Evolutionary conservation across 148 eudicot genomes (phyloP), one percentile per base, ranked within the genome.

Genomic region (Silene latifolia): DNA sequence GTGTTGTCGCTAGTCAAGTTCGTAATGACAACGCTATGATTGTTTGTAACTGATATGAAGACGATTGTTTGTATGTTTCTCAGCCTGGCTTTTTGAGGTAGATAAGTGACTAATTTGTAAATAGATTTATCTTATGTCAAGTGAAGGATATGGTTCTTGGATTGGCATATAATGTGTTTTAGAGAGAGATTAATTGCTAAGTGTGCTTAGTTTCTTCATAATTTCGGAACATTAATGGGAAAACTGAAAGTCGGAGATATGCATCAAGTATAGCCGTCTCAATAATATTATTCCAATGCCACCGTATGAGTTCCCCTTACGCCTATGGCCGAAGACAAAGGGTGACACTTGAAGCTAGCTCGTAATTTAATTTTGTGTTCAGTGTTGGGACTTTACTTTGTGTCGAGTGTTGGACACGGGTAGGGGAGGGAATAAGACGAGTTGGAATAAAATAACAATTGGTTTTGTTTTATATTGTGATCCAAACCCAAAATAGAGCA

Each of bases 1-100:
- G 56, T 15, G 63, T 14, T 8, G 17, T 80, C 58, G 63, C 42
- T 29, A 23, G 64, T 15, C 63, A 71, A 46, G 4, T 17, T 58
- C 53, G 76, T 27, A 75, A 71, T 23, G 72, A 57, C 10, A 72
- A 59, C 42, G 35, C 29, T 64, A 32, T 59, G 47, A 79, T 76
- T 8, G 60, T 76, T 80, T 60, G 42, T 25, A 76, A 62, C 54
- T 76, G 39, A 79, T 63, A 60, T 8, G 18, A 66, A 27, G 23
- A 57, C 48, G 18, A 42, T 15, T 8, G 39, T 2, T 13, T 35
- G 68, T 27, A 7, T 7, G 18, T 32, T 51, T 51, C 14, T 51
- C 3, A 51, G 56, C 56, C 56, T 51, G 56, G 17, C 11, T 51
- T 51, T 51, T 51, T 51, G 56, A 51, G 56, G 56, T 51, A 51